A percentile compares a stretch with the other conserved stretches of the same genome.
phyloP scores from a whole-genome alignment of 768 basidiomycete genomes.

The Dioszegia aurantiaca region DNA sequence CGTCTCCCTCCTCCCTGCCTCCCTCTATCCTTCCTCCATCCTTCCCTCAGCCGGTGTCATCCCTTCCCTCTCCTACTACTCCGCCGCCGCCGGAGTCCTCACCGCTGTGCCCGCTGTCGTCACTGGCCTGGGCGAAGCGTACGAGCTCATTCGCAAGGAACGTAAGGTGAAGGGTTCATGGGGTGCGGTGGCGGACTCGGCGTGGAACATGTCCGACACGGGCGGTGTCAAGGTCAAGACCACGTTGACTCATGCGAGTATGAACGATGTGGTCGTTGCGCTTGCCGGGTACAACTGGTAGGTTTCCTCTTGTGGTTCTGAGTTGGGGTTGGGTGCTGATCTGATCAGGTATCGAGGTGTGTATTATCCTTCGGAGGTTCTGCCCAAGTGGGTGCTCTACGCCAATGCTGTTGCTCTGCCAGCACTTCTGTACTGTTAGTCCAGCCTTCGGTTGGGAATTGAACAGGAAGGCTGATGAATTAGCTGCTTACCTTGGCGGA shows the following conservation, averaged over 20 bases:
- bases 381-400: constrained; percentile 31
- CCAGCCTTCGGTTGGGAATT: background rate
- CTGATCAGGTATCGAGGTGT: constrained; percentile 37
- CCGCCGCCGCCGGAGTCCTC: constrained; percentile 45
- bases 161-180: constrained; percentile 36
- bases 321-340: background rate
- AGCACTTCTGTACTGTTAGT: constrained; percentile 40
- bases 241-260: constrained; percentile 43
- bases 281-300: constrained; percentile 32
- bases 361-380: constrained; percentile 22
- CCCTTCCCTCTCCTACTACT: constrained; percentile 43
- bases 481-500: constrained; percentile 46
- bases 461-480: constrained; percentile 5
- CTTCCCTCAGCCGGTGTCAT: constrained; percentile 39
- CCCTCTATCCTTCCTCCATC: constrained; percentile 27
- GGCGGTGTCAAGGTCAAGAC: constrained; percentile 44
- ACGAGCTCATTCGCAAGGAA: constrained; percentile 37
- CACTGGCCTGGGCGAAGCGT: constrained; percentile 48
- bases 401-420: constrained; percentile 39
- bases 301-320: constrained; percentile 11
- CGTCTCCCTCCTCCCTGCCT: constrained; percentile 34
- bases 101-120: constrained; percentile 43
- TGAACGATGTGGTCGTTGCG: constrained; percentile 40
- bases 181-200: constrained; percentile 31
- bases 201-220: constrained; percentile 32